Base-by-base conservation (phyloP, 2,329 filamentous ascomycete species). In the Fusarium sterilihyphosum region DNA sequence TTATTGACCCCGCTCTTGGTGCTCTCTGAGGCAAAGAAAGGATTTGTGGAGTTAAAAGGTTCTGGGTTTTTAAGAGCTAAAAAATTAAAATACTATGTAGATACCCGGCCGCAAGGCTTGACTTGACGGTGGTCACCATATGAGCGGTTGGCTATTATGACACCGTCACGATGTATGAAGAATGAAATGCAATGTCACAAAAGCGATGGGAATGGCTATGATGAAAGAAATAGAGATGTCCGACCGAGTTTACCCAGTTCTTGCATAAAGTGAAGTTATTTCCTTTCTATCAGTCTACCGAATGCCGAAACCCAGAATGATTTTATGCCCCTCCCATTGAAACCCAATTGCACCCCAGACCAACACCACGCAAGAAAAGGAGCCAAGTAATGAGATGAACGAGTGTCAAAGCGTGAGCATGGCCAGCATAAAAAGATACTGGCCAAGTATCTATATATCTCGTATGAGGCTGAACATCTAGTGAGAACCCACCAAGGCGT, bases 401-500 rank as follows among this genome's bases (percentile, higher is more conserved):
- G 31, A 56, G 35, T 35, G 26, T 13, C 12, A 11, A 31, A 43
- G 22, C 8, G 31, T 12, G 20, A 33, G 41, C 29, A 40, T 31
- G 31, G 26, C 26, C 20, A 56, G 31, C 6, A 26, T 35, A n/a
- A 43, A 20, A 31, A 46, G 43, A 41, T 35, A 18, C 49, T 43
- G n/a, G 24, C 20, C n/a, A 53, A 29, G 33, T 49, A 57, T 47
- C 18, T n/a, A 52, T 44, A 18, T 26, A 24, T 43, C n/a, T 44
- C 18, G n/a, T 44, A 40, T 40, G 18, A 47, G 33, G 17, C 47
- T 26, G 17, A 31, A 12, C n/a, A 40, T 52, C 82, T 67, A 86
- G 67, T 86, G 85, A 26, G 80, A 81, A 4, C 92, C 91, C n/a
- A 94, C 95, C 73, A 98, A 86, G 43, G 95, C 94, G 83, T 92